Evolutionary conservation across 805 yeast species (phyloP), one percentile per base, ranked within the genome.

Genomic region (Yarrowia sp.): DNA sequence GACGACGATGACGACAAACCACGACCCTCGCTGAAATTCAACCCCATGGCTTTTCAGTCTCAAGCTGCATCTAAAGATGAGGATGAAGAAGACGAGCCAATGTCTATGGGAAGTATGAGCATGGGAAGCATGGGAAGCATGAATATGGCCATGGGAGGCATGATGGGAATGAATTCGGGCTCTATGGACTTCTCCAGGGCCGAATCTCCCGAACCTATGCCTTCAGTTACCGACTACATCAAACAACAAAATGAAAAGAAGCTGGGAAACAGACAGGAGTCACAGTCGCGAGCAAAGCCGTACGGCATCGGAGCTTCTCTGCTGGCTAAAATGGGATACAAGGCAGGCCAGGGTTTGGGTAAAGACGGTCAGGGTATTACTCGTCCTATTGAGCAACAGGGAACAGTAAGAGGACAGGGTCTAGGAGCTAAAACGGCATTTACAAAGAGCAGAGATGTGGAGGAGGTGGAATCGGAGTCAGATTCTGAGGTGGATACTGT

Each of bases 281-380:
- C 64, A n/a, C 31, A 31, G 13, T 33, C 64, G 3, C 41, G 64
- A 17, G 3, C 51, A 1, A 45, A 18, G n/a, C 64, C 68, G 57
- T 92, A 92, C 72, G 98, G 98, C 7, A 84, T 91, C 42, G 98
- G 98, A 41, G 96, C 96, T 2, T 76, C 81, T 58, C 76, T 93
- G 60, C 74, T 93, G 77, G 80, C 84, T 67, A 83, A 85, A 67
- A 92, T 93, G 98, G 99, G 99, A 0, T 92, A 90, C 75, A 81
- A 81, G 8, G 83, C 83, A 44, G 98, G 99, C 0, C 79, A 83
- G 70, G 98, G 98, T 0, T 80, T 93, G n/a, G 99, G 99, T 1
- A 77, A 78, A 5, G 74, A 80, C 28, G 84, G 86, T 1, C 81
- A 81, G 60, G 99, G 99, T 48, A 90, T 91, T 1, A 80, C 81